Conservation (phyloP, 495 filamentous ascomycete genomes). For the Tetracladium setigerum region DNA sequence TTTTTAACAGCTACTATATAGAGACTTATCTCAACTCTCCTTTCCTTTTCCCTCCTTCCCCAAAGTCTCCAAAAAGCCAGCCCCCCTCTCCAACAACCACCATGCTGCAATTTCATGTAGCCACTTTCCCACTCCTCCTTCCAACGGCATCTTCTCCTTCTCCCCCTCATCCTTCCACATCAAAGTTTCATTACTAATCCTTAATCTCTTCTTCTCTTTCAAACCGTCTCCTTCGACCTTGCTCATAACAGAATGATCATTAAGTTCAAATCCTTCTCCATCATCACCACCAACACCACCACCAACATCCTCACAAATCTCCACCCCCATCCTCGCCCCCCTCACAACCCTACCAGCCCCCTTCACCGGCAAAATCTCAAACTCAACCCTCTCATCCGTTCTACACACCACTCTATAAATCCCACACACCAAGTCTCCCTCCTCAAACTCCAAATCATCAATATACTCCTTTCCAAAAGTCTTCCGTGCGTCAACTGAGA, state of each 20-base stretch:
- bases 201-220: too few relatives aligned
- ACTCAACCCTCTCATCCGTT: background rate
- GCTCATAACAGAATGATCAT: too few relatives aligned
- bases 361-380: slow-evolving; percentile 1
- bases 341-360: too few relatives aligned
- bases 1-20: too few relatives aligned
- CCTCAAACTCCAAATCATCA: background rate
- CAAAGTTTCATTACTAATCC: background rate
- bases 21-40: too few relatives aligned
- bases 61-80: background rate
- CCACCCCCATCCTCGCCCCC: background rate
- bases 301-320: background rate
- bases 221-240: too few relatives aligned
- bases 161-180: slow-evolving; percentile 3
- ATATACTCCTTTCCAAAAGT: background rate
- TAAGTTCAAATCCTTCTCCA: background rate
- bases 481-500: background rate
- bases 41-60: too few relatives aligned
- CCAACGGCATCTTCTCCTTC: background rate
- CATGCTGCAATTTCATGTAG: background rate
- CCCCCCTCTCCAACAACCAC: slow-evolving; percentile 5
- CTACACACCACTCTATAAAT: background rate
- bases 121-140: background rate
- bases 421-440: background rate
- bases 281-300: too few relatives aligned